A percentile compares a stretch with the other conserved stretches of the same genome.
phyloP scores from a whole-genome alignment of 1,284 basidiomycete species.

The Fomitopsis schrenkii region DNA sequence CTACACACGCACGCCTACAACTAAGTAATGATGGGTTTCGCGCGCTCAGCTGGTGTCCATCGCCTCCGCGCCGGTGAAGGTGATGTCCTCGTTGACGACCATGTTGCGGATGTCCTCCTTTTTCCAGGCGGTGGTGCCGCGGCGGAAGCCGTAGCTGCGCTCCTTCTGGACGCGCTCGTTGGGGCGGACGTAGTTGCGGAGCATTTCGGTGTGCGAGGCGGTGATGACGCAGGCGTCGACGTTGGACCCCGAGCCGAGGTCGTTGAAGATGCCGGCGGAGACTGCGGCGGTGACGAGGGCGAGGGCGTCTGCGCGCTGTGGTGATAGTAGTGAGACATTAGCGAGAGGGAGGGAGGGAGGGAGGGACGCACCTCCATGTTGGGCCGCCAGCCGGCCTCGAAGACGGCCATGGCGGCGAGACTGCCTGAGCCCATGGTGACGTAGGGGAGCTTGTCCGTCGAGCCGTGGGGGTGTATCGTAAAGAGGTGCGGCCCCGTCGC shows the following conservation, averaged over 20 bases:
- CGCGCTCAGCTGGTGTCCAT: slow-evolving; percentile 55
- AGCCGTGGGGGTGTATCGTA: slow-evolving; percentile 96
- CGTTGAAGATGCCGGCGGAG: slow-evolving; percentile 97
- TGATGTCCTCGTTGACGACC: slow-evolving; percentile 70
- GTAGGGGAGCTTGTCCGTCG: slow-evolving; percentile 97
- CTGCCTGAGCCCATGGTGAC: slow-evolving; percentile 98
- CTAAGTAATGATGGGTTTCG: background rate
- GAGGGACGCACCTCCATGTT: slow-evolving; percentile 66
- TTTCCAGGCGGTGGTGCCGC: slow-evolving; percentile 87
- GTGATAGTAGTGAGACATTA: background rate
- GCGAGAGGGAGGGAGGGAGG: background rate
- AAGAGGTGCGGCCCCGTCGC: slow-evolving; percentile 91
- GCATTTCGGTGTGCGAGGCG: slow-evolving; percentile 76
- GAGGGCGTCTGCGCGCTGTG: slow-evolving; percentile 79
- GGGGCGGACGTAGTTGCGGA: slow-evolving; percentile 90
- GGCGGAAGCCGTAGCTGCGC: slow-evolving; percentile 77
- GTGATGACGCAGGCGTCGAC: slow-evolving; percentile 97
- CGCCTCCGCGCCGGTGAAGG: slow-evolving; percentile 45
- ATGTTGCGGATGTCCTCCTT: slow-evolving; percentile 73
- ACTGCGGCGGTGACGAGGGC: slow-evolving; percentile 85
- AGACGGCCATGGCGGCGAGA: slow-evolving; percentile 97
- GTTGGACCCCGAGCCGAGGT: slow-evolving; percentile 96
- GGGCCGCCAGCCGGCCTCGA: slow-evolving; percentile 85
- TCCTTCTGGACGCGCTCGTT: slow-evolving; percentile 87
- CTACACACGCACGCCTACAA: too few relatives aligned